Evolutionary conservation across 768 basidiomycete genomes (phyloP), one percentile per base, ranked within the genome.

Genomic region (Lanmaoa rubissima): DNA sequence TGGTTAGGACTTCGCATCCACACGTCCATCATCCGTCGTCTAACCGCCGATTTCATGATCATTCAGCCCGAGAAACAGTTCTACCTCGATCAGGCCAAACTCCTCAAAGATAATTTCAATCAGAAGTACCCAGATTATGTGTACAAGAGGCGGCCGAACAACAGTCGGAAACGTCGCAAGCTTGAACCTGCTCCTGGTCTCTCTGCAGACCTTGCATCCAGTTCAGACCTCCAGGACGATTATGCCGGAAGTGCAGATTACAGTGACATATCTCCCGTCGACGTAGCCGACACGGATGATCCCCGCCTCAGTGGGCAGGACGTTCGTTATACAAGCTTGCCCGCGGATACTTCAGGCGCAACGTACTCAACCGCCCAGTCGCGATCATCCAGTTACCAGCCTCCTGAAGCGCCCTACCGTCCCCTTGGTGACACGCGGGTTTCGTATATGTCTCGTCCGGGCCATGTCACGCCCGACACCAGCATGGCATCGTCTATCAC

Each of bases 41-140:
- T 69, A 49, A 70, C 53, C 34, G 10, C 39, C 40, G 32, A 35
- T 51, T 34, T 26, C 32, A 13, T 59, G 56, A 54, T 46, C 51
- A 16, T 40, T 26, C 61, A 92, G 92, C 70, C 79, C 31, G 88
- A 92, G 43, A 94, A 94, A 70, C 88, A 91, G 66, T 92, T 90
- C 71, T 94, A 92, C 69, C 85, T 90, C 55, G 87, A 92, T 67
- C 88, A 90, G 69, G 92, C 92, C 11, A 92, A 92, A 72, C 81
- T 84, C 58, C 75, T 94, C 53, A 94, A 94, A 71, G 92, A 94
- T 61, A 85, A 76, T 52, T 94, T 94, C 78, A 93, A 93, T 71
- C 74, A 80, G 24, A 88, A 85, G 67, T 93, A 92, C 72, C 92
- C 92, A 16, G 90, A 92, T 79, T 94, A 94, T 63, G 90, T 94